Percentiles rank a stretch among this genome's conserved stretches.
Evolutionary conservation across 108 stramenopile species (phyloP).

Genomic region (Fistulifera pelliculosa): DNA sequence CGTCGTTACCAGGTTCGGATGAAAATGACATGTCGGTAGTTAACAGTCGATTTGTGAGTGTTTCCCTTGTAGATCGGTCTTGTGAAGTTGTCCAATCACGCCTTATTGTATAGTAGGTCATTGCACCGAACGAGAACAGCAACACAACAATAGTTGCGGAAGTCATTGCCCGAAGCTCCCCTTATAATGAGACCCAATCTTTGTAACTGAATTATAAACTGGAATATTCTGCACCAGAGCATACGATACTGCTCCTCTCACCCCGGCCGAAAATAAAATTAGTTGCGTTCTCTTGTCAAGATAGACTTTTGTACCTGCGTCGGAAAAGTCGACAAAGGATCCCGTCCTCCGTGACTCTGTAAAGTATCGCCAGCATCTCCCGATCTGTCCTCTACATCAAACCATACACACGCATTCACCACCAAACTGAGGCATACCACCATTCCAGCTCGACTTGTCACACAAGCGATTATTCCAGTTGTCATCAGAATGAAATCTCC

Average conservation of each 20-base stretch:
- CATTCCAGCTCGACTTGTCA: conserved; percentile 65
- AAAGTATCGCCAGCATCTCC: conserved; percentile 23
- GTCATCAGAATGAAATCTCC: conserved; percentile 40
- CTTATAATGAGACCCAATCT: conserved; percentile 65
- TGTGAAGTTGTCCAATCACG: neutral
- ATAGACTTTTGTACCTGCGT: conserved; percentile 8
- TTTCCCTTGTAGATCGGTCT: too few species aligned
- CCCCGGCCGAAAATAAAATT: conserved; percentile 68
- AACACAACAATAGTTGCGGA: conserved; percentile 75
- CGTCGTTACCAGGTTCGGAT: too few species aligned
- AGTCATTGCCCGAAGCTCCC: conserved; percentile 76
- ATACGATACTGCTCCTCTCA: conserved; percentile 84
- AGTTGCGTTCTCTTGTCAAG: conserved; percentile 49
- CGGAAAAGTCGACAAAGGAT: neutral
- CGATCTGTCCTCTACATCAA: conserved; percentile 30
- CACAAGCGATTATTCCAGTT: conserved; percentile 49
- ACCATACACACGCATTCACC: conserved; percentile 41
- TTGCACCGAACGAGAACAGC: conserved; percentile 68
- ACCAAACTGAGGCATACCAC: conserved; percentile 44
- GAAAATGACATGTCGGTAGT: too few species aligned
- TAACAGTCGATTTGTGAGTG: too few species aligned
- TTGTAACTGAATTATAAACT: conserved; percentile 64
- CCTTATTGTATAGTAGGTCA: conserved; percentile 52
- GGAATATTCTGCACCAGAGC: conserved; percentile 83
- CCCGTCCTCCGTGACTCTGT: neutral